Percentiles rank a stretch among this genome's conserved stretches.
These are phyloP conservation scores for Fraxinus latifolia DNA, from an alignment of 305 asterid species.

Conservation along the genomic window DNA sequence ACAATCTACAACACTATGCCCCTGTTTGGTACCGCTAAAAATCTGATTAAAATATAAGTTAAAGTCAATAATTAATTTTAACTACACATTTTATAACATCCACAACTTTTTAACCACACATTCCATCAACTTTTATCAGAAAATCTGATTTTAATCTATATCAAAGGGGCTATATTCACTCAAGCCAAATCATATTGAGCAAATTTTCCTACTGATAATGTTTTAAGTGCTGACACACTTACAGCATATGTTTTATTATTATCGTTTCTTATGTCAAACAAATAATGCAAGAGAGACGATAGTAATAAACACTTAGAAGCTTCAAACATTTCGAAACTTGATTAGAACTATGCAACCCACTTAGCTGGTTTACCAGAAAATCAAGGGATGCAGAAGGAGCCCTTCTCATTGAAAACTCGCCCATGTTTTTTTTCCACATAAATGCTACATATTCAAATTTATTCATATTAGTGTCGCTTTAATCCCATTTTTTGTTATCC, in stretches of 20 bases:
- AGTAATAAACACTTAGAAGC: background rate
- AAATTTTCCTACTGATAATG: background rate
- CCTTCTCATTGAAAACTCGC: background rate
- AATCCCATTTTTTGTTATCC: background rate
- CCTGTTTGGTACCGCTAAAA: background rate
- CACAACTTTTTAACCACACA: background rate
- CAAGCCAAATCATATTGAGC: slow-evolving; percentile 4
- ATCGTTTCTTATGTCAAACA: background rate
- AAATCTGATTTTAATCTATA: background rate
- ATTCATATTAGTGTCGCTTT: background rate
- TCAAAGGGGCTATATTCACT: background rate
- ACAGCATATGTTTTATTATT: background rate
- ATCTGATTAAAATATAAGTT: no score
- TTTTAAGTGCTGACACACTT: slow-evolving; percentile 9
- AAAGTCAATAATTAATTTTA: no score
- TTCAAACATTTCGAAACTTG: background rate
- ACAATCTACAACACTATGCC: background rate
- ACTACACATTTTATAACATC: background rate
- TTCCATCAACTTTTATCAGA: background rate
- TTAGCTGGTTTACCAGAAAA: background rate
- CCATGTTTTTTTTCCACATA: background rate
- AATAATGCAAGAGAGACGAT: background rate
- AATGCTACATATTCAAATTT: background rate
- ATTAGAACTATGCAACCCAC: background rate
- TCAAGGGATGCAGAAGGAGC: background rate